phyloP scores from a whole-genome alignment of 768 basidiomycete genomes.

The Collybiopsis luxurians region DNA sequence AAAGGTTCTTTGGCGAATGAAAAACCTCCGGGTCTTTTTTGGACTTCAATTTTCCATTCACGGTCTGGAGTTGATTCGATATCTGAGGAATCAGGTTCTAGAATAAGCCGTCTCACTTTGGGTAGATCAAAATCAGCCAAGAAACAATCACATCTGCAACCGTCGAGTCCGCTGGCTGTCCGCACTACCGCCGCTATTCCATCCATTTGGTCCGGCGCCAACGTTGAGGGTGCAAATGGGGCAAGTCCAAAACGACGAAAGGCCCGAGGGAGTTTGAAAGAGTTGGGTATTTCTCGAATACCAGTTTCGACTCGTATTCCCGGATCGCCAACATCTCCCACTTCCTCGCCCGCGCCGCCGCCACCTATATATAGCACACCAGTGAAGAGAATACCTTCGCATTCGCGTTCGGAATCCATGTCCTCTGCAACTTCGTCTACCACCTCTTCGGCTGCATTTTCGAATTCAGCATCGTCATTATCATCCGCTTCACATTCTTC shows the following conservation, averaged over 20 bases:
- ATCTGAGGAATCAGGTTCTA: background rate
- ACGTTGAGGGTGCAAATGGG: background rate
- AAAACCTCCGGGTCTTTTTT: slow-evolving; percentile 1
- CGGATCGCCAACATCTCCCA: background rate
- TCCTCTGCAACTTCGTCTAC: slow-evolving; percentile 14
- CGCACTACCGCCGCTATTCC: background rate
- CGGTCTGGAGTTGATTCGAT: slow-evolving; percentile 1
- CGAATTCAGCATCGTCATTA: slow-evolving; percentile 2
- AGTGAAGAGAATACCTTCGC: background rate
- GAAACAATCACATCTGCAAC: background rate
- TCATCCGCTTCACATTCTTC: slow-evolving; percentile 9
- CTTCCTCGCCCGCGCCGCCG: background rate
- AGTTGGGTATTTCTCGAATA: slow-evolving; percentile 6
- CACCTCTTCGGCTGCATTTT: slow-evolving; percentile 7
- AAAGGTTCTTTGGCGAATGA: background rate
- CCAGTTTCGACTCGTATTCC: background rate
- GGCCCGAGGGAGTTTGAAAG: slow-evolving; percentile 4
- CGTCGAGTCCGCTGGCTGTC: slow-evolving; percentile 2
- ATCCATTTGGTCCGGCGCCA: slow-evolving; percentile 5
- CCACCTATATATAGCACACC: slow-evolving; percentile 3
- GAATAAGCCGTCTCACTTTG: background rate
- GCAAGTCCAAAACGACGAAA: slow-evolving; percentile 7
- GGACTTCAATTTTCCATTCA: slow-evolving; percentile 1
- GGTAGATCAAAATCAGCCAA: slow-evolving; percentile 5
- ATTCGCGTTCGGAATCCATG: slow-evolving; percentile 5